These are phyloP conservation scores for Pleurostoma richardsiae DNA, from an alignment of 2,329 filamentous ascomycete species.

Conservation along the genomic window DNA sequence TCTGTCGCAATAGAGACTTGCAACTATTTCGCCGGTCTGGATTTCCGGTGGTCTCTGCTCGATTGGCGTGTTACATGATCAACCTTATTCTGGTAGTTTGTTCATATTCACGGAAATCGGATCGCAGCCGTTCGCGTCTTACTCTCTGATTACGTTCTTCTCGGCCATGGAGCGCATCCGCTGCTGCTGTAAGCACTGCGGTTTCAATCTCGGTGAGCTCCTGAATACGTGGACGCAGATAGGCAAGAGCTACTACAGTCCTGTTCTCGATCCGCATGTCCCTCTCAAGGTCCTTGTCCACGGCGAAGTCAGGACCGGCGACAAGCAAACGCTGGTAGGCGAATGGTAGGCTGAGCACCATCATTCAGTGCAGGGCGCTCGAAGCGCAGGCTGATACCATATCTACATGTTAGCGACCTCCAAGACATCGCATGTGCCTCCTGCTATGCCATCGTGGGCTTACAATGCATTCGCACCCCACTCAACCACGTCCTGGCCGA, in stretches of 20 bases:
- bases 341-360: slow-evolving; percentile 21
- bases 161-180: slow-evolving; percentile 27
- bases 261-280: slow-evolving; percentile 18
- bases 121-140: no score
- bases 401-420: slow-evolving; percentile 19
- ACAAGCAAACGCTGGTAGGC: slow-evolving; percentile 27
- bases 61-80: no score
- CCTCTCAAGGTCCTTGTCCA: slow-evolving; percentile 14
- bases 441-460: slow-evolving; percentile 25
- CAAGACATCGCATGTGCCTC: slow-evolving; percentile 27
- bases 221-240: slow-evolving; percentile 34
- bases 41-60: no score
- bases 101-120: no score
- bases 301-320: slow-evolving; percentile 21
- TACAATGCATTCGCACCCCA: slow-evolving; percentile 25
- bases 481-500: slow-evolving; percentile 28
- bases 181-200: slow-evolving; percentile 27
- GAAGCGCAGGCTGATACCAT: no score
- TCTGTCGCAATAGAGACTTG: no score
- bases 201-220: slow-evolving; percentile 21
- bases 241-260: slow-evolving; percentile 33
- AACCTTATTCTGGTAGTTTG: no score
- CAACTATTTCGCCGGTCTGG: no score
- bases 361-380: no score
- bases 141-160: no score